Conservation (phyloP, 192 early-diverging fungal genomes). For the Rhizophlyctis rosea region DNA sequence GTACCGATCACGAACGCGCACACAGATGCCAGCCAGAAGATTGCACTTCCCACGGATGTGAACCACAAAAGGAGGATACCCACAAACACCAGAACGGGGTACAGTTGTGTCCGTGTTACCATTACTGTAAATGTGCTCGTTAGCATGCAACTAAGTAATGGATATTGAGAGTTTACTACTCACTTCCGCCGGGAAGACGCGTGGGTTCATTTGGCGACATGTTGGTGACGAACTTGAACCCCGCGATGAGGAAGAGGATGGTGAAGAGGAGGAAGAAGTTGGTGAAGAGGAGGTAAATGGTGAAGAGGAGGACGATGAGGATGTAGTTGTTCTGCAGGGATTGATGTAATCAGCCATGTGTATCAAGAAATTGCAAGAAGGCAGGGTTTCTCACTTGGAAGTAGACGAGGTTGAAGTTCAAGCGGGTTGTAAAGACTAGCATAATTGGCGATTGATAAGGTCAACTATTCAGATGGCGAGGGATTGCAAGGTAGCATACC, state of each 20-base stretch:
- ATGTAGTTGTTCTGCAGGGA: conserved; percentile 42
- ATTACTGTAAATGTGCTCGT: conserved; percentile 12
- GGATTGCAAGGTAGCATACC: background rate
- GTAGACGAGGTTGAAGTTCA: conserved; percentile 39
- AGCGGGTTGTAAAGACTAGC: conserved; percentile 26
- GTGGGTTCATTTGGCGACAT: conserved; percentile 36
- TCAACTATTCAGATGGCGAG: background rate
- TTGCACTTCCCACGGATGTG: conserved; percentile 26
- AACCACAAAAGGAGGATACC: conserved; percentile 36
- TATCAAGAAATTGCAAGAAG: no score
- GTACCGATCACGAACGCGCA: conserved; percentile 25
- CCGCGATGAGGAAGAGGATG: conserved; percentile 37
- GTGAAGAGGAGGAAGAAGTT: conserved; percentile 42
- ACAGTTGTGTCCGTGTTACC: conserved; percentile 41
- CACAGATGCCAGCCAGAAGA: conserved; percentile 39
- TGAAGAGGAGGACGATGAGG: conserved; percentile 34
- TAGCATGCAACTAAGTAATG: background rate
- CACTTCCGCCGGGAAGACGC: conserved; percentile 23
- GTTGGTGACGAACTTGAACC: conserved; percentile 31
- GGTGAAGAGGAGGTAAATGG: conserved; percentile 41
- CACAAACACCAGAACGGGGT: conserved; percentile 28
- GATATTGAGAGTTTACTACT: background rate
- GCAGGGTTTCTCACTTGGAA: conserved; percentile 23
- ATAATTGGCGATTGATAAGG: background rate
- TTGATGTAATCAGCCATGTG: no score